phyloP scores from a whole-genome alignment of 768 basidiomycete species.

The Strobilomyces echinocephalus region DNA sequence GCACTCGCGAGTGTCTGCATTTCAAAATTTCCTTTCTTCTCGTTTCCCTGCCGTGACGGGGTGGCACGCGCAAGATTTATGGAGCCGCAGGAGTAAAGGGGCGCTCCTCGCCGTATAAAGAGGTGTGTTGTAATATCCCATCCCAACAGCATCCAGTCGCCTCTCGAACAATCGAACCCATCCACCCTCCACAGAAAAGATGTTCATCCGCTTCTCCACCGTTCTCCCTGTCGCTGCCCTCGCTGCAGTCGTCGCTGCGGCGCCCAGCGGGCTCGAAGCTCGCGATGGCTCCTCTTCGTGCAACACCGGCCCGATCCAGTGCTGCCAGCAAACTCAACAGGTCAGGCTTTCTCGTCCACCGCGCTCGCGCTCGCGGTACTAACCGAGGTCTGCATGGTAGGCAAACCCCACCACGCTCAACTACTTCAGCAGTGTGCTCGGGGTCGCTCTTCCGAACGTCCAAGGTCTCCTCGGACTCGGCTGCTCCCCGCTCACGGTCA shows the following conservation, averaged over 20 bases:
- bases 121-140: not conserved
- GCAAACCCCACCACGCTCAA: not conserved
- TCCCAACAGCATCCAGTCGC: not conserved
- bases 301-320: constrained; percentile 8
- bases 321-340: constrained; percentile 2
- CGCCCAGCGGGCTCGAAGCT: constrained; percentile 1
- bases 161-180: not conserved
- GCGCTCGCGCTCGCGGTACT: too few relatives aligned
- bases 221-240: constrained; percentile 13
- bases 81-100: too few relatives aligned
- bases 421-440: too few relatives aligned
- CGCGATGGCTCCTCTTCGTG: constrained; percentile 1
- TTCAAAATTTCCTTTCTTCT: too few relatives aligned
- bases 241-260: constrained; percentile 3
- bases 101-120: constrained; percentile 10
- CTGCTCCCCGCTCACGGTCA: too few relatives aligned
- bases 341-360: not conserved
- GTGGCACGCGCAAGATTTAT: too few relatives aligned
- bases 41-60: too few relatives aligned
- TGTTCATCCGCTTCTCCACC: constrained; percentile 5
- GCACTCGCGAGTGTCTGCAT: not conserved
- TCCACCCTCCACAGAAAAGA: not conserved
- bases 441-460: too few relatives aligned
- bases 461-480: too few relatives aligned
- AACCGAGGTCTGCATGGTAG: not conserved